phyloP scores from a whole-genome alignment of 2,329 filamentous ascomycete genomes.

The Epichloe uncinata region DNA sequence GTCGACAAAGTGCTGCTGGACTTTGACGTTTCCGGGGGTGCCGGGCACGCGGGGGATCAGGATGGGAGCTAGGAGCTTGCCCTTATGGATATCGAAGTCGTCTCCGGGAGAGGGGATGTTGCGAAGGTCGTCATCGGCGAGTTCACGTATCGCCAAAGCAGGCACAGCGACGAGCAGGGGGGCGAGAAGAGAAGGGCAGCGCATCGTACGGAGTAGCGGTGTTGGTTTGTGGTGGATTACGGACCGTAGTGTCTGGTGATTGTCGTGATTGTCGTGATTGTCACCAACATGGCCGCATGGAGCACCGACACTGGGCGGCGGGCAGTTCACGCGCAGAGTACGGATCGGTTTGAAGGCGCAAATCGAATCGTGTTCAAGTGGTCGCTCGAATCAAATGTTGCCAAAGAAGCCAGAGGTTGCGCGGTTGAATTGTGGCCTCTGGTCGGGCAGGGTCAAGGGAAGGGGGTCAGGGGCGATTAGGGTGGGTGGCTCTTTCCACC shows the following conservation, averaged over 20 bases:
- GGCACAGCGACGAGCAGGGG: slow-evolving; percentile 2
- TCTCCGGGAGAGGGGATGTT: slow-evolving; percentile 56
- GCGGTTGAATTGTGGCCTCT: no score
- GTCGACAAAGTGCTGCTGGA: slow-evolving; percentile 68
- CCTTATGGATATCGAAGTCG: slow-evolving; percentile 67
- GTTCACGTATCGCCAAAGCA: slow-evolving; percentile 29
- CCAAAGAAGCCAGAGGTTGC: no score
- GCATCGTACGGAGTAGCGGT: slow-evolving; percentile 1
- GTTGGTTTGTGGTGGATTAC: no score
- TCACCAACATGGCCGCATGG: not conserved
- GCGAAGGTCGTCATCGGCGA: slow-evolving; percentile 64
- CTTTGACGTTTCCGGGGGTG: slow-evolving; percentile 56
- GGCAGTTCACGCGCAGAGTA: no score
- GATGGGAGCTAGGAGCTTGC: slow-evolving; percentile 71
- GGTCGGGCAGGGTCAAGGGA: no score
- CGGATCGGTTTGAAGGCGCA: no score
- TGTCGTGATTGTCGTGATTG: not conserved
- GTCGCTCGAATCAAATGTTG: no score
- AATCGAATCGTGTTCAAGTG: no score
- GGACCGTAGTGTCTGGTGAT: not conserved
- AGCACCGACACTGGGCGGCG: no score
- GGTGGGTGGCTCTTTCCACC: no score
- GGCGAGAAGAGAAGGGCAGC: not conserved
- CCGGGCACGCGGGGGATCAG: slow-evolving; percentile 78
- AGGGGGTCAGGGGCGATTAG: no score